A percentile compares a stretch with the other conserved stretches of the same genome.
Evolutionary conservation across 2,329 filamentous ascomycete genomes (phyloP).

Genomic region (Lachnellula arida): DNA sequence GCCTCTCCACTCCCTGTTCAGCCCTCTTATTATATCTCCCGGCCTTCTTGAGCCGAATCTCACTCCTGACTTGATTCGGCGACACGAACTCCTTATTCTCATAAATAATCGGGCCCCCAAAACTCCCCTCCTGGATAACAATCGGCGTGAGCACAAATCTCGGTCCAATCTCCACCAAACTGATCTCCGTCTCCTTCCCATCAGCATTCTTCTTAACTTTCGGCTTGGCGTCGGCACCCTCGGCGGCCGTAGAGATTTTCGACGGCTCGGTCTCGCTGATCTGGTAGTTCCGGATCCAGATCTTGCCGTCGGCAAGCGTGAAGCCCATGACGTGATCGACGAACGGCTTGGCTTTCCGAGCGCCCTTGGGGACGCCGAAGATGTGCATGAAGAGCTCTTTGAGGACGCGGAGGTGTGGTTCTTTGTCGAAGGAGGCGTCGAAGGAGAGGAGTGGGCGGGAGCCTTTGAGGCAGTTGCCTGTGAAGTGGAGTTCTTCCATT

Average conservation of each 20-base stretch:
- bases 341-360: conserved; percentile 90
- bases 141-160: conserved; percentile 91
- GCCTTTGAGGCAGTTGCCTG: conserved; percentile 93
- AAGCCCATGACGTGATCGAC: conserved; percentile 94
- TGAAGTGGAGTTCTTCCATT: conserved; percentile 95
- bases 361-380: conserved; percentile 86
- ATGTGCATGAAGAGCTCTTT: conserved; percentile 87
- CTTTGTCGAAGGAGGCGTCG: conserved; percentile 76
- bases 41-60: conserved; percentile 72
- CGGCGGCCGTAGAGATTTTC: conserved; percentile 35
- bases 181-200: conserved; percentile 67
- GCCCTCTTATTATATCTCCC: conserved; percentile 71
- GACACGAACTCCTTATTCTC: conserved; percentile 97
- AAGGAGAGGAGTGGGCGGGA: conserved; percentile 89
- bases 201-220: conserved; percentile 42
- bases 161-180: conserved; percentile 87
- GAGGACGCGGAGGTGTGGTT: conserved; percentile 75
- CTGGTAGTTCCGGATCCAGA: conserved; percentile 95
- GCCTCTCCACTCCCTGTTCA: conserved; percentile 67
- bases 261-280: conserved; percentile 75
- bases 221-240: conserved; percentile 43
- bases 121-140: conserved; percentile 89
- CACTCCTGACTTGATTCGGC: conserved; percentile 87
- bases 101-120: conserved; percentile 94
- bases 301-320: conserved; percentile 84